Evolutionary conservation across 2,329 filamentous ascomycete species (phyloP), one percentile per base, ranked within the genome.

Genomic region (Aschersonia sp.): DNA sequence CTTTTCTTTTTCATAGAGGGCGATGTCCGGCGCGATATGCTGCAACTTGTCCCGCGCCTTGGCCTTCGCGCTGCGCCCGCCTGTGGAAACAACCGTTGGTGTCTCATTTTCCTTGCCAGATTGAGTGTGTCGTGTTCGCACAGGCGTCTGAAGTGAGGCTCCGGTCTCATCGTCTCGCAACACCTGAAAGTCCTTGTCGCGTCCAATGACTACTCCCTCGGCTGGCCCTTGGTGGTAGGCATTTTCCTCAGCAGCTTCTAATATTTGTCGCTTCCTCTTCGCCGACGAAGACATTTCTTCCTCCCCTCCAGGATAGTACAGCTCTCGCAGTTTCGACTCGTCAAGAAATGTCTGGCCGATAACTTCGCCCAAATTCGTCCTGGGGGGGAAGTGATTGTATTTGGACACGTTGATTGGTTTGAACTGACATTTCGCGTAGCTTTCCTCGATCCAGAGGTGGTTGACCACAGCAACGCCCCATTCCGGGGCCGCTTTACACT

Each of bases 371-470:
- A 98, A 73, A 60, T 98, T 97, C 2, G 91, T 97, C 49, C 89
- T 78, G 9, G 77, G 75, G 12, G 92, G 92, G 55, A 97, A 98
- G 59, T 89, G 82, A 1, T 77, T 87, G 61, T 94, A 98, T 52
- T 84, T 82, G 6, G 76, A 71, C 46, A 85, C 78, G 4, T 84
- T 84, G 29, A 89, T 68, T 0, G 78, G 77, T 60, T 87, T 84
- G 50, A 84, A 70, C 58, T 85, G 76, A 69, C 89, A 95, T 61
- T 85, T 88, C 2, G 91, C 88, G 60, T 97, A 98, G 64, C 89
- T 94, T 60, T 98, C 92, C 64, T 98, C 92, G 44, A 98, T 75
- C 92, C 92, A 98, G 1, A 98, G 73, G 61, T 98, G 92, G 62
- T 97, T 98, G 56, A 95, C 72, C 56, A 95, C 84, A 49, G 88